phyloP scores from a whole-genome alignment of 768 basidiomycete genomes.

The Termitomyces titanicus region DNA sequence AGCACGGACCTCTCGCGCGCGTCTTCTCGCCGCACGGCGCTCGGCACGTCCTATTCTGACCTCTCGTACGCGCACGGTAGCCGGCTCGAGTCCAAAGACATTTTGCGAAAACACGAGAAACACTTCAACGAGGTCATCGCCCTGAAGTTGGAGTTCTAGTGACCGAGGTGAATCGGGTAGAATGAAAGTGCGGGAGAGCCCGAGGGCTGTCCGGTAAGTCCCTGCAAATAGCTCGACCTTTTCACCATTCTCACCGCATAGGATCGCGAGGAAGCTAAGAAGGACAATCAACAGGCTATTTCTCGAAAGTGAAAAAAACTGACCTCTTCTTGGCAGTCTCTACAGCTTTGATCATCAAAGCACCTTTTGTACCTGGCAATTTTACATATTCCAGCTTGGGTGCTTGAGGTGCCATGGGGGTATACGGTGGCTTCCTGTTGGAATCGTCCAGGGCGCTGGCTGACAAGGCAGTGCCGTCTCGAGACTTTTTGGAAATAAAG shows the following conservation, averaged over 20 bases:
- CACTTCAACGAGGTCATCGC: slow-evolving; percentile 89
- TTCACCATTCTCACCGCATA: slow-evolving; percentile 90
- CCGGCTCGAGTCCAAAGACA: slow-evolving; percentile 89
- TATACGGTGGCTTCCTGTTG: slow-evolving; percentile 26
- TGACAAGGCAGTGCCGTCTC: slow-evolving; percentile 43
- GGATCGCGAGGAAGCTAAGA: slow-evolving; percentile 81
- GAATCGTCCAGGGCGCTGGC: slow-evolving; percentile 38
- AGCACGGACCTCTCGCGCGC: slow-evolving; percentile 65
- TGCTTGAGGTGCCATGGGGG: slow-evolving; percentile 40
- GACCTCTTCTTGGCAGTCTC: slow-evolving; percentile 90
- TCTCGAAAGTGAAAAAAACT: slow-evolving; percentile 8
- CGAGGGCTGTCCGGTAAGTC: slow-evolving; percentile 84
- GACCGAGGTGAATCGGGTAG: slow-evolving; percentile 87
- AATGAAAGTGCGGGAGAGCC: slow-evolving; percentile 90
- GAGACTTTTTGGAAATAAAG: slow-evolving; percentile 55
- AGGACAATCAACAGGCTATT: background rate
- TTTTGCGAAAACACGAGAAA: slow-evolving; percentile 90
- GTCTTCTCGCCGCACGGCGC: slow-evolving; percentile 76
- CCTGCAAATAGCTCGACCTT: slow-evolving; percentile 94
- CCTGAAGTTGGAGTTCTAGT: slow-evolving; percentile 84
- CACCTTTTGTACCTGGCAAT: slow-evolving; percentile 86
- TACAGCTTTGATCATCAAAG: slow-evolving; percentile 79
- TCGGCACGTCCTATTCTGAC: slow-evolving; percentile 89
- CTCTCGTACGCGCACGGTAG: slow-evolving; percentile 91
- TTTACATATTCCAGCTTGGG: slow-evolving; percentile 91